Percentiles rank a stretch among this genome's conserved stretches.
These are phyloP conservation scores for Ambrosia artemisiifolia DNA, from an alignment of 129 eudicot genomes.

Conservation along the genomic window DNA sequence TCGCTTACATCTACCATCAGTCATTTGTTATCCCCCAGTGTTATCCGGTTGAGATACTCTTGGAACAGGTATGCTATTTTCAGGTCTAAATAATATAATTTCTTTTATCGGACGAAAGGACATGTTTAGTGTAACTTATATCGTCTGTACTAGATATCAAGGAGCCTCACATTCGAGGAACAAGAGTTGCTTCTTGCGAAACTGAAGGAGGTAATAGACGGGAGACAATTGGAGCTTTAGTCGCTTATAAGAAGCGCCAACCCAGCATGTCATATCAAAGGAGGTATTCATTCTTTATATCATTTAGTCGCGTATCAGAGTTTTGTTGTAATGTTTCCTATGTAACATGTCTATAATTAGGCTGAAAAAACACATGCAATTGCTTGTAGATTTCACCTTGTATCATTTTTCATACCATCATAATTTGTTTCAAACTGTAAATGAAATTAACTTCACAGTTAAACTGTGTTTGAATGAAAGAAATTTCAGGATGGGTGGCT, in stretches of 20 bases:
- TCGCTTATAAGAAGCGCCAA: neutral
- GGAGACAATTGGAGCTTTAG: slow-evolving; percentile 28
- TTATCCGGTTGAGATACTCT: slow-evolving; percentile 59
- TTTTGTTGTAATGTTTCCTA: neutral
- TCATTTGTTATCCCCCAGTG: slow-evolving; percentile 59
- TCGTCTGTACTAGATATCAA: slow-evolving; percentile 38
- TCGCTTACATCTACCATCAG: slow-evolving; percentile 77
- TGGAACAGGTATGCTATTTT: slow-evolving; percentile 59
- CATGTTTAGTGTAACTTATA: neutral
- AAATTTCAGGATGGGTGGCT: neutral
- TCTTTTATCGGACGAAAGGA: too few species aligned
- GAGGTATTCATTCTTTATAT: slow-evolving; percentile 3
- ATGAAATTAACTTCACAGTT: neutral
- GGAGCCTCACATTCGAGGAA: slow-evolving; percentile 61
- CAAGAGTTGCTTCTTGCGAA: slow-evolving; percentile 46
- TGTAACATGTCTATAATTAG: slow-evolving; percentile 10
- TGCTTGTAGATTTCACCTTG: slow-evolving; percentile 1
- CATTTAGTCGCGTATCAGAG: slow-evolving; percentile 1
- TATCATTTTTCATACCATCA: neutral
- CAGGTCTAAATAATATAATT: neutral
- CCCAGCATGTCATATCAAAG: neutral
- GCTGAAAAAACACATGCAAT: slow-evolving; percentile 13
- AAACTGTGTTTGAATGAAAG: neutral
- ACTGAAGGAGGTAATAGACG: slow-evolving; percentile 55
- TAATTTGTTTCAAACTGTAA: too few species aligned